Conservation (phyloP, 2,329 filamentous ascomycete genomes). For the Aureobasidium sp. region DNA sequence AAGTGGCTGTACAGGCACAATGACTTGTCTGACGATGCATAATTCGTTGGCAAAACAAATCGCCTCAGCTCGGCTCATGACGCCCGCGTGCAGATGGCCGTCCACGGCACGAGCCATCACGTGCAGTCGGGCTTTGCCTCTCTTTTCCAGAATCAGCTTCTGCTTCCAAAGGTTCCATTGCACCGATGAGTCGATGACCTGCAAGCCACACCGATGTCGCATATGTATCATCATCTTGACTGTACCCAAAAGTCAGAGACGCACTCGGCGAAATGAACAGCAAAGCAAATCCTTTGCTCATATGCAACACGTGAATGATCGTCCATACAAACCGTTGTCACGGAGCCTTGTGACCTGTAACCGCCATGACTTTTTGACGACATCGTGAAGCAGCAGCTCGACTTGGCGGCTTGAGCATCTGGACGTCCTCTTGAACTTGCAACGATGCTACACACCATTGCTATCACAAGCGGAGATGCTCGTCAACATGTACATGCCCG, state of each 20-base stretch:
- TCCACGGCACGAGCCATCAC: not conserved
- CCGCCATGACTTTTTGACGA: not conserved
- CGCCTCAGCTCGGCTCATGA: not conserved
- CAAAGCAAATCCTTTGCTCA: not conserved
- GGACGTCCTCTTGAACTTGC: not conserved
- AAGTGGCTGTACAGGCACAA: not conserved
- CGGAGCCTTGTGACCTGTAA: slow-evolving; percentile 5
- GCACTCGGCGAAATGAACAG: no score
- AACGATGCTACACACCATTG: not conserved
- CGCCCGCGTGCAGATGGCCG: not conserved
- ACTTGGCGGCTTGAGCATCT: not conserved
- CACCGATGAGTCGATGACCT: no score
- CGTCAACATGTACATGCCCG: not conserved
- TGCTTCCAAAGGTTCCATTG: not conserved
- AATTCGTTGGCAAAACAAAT: slow-evolving; percentile 9
- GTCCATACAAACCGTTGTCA: not conserved
- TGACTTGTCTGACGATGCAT: slow-evolving; percentile 4
- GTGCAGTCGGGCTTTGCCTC: not conserved
- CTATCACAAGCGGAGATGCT: not conserved
- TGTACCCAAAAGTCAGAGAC: not conserved
- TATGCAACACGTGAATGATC: not conserved
- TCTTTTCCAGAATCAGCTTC: not conserved
- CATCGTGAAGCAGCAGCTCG: not conserved
- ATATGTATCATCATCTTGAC: not conserved
- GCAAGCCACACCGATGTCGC: slow-evolving; percentile 14